phyloP scores from a whole-genome alignment of 345 rosid genomes.

The Hirschfeldia incana region DNA sequence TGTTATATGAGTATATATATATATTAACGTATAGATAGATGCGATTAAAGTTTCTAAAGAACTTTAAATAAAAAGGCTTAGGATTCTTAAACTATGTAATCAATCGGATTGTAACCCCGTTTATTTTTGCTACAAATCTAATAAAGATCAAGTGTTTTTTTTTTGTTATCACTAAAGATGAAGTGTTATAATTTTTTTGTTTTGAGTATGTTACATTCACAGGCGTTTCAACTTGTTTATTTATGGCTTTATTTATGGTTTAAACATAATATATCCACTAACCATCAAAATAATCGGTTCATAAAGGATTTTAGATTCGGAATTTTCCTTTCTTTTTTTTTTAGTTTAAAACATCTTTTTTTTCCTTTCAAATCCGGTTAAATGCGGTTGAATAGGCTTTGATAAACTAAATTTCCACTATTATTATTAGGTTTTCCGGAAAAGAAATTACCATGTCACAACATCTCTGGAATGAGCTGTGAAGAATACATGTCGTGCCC shows the following conservation, averaged over 20 bases:
- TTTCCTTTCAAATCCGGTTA: not conserved
- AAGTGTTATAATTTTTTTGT: too few species aligned
- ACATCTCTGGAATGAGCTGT: constrained; percentile 91
- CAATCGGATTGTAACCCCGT: too few species aligned
- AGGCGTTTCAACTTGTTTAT: not conserved
- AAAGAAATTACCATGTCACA: constrained; percentile 77
- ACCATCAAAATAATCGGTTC: not conserved
- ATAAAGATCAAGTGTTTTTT: too few species aligned
- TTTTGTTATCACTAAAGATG: too few species aligned
- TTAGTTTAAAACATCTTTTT: too few species aligned
- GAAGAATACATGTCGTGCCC: constrained; percentile 80
- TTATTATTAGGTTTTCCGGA: constrained; percentile 70
- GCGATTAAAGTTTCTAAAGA: not conserved
- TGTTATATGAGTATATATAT: not conserved
- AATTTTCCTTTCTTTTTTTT: not conserved
- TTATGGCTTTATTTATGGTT: not conserved
- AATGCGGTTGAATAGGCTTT: not conserved
- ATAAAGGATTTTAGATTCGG: not conserved
- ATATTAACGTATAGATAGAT: not conserved
- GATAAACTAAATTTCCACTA: not conserved
- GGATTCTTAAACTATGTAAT: not conserved
- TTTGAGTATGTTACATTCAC: too few species aligned
- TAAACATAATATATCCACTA: not conserved
- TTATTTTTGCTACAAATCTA: too few species aligned
- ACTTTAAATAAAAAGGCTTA: not conserved